These are phyloP conservation scores for Ehretia macrophylla DNA, from an alignment of 257 asterid species.

Conservation along the genomic window DNA sequence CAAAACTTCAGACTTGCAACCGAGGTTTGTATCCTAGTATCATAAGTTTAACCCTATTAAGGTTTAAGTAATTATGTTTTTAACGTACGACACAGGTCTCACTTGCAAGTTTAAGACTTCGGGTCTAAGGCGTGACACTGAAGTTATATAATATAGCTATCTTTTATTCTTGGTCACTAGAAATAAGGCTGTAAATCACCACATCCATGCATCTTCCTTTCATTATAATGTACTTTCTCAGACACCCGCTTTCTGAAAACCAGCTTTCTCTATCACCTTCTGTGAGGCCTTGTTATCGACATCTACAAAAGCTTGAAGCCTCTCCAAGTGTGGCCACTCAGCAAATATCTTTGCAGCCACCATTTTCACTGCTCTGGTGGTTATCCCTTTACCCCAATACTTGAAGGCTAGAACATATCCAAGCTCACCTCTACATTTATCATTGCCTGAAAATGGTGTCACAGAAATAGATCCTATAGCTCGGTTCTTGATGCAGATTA, in stretches of 20 bases:
- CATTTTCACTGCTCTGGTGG: conserved; percentile 37
- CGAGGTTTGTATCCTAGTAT: too few relatives aligned
- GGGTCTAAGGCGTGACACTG: too few relatives aligned
- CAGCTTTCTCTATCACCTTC: conserved; percentile 46
- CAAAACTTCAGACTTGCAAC: too few relatives aligned
- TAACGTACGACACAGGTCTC: too few relatives aligned
- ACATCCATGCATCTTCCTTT: conserved; percentile 32
- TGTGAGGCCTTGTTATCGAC: conserved; percentile 40
- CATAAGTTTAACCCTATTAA: too few relatives aligned
- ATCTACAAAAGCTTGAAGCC: conserved; percentile 49
- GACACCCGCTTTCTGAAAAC: conserved; percentile 43
- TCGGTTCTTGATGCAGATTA: conserved; percentile 29
- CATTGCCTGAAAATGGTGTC: conserved; percentile 32
- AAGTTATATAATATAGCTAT: not conserved
- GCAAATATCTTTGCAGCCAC: conserved; percentile 24
- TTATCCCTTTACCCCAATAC: conserved; percentile 56
- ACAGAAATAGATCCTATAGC: conserved; percentile 53
- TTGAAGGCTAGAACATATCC: conserved; percentile 43
- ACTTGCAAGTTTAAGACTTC: too few relatives aligned
- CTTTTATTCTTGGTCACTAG: conserved; percentile 7
- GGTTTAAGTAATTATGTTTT: too few relatives aligned
- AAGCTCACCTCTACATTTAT: conserved; percentile 35
- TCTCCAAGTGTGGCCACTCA: conserved; percentile 35
- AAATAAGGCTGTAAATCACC: conserved; percentile 33
- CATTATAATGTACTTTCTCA: conserved; percentile 17